Evolutionary conservation across 2,329 filamentous ascomycete species (phyloP).

Genomic region (Diaporthe sp.): DNA sequence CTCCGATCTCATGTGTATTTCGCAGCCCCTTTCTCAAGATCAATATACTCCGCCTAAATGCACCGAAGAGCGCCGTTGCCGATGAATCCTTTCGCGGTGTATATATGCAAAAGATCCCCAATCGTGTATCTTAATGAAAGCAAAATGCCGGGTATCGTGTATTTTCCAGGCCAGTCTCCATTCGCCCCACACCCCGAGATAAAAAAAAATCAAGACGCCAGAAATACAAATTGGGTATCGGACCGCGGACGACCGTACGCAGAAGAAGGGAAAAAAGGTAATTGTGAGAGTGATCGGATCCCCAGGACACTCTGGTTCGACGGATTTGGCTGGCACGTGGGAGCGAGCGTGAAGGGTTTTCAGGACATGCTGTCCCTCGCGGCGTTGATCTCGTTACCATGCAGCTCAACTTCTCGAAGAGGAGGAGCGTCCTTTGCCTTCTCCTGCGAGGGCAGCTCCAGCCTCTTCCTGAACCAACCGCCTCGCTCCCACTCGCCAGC

Average conservation of each 20-base stretch:
- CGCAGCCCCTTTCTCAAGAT: neutral
- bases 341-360: neutral
- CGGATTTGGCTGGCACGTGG: neutral
- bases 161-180: constrained; percentile 37
- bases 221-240: neutral
- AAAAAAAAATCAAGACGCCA: neutral
- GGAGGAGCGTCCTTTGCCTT: constrained; percentile 37
- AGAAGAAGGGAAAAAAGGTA: neutral
- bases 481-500: constrained; percentile 86
- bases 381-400: constrained; percentile 38
- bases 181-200: constrained; percentile 6
- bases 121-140: constrained; percentile 31
- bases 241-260: neutral
- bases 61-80: constrained; percentile 28
- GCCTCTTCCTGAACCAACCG: constrained; percentile 76
- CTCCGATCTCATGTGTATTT: neutral
- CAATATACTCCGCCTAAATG: constrained; percentile 9
- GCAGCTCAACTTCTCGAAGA: constrained; percentile 30
- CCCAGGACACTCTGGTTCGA: neutral
- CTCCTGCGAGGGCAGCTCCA: constrained; percentile 32
- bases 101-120: constrained; percentile 23
- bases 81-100: neutral
- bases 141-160: constrained; percentile 41
- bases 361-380: constrained; percentile 29
- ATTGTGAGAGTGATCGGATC: neutral